These are phyloP conservation scores for Fraxinus xanthoxyloides DNA, from an alignment of 305 asterid species.

Conservation along the genomic window DNA sequence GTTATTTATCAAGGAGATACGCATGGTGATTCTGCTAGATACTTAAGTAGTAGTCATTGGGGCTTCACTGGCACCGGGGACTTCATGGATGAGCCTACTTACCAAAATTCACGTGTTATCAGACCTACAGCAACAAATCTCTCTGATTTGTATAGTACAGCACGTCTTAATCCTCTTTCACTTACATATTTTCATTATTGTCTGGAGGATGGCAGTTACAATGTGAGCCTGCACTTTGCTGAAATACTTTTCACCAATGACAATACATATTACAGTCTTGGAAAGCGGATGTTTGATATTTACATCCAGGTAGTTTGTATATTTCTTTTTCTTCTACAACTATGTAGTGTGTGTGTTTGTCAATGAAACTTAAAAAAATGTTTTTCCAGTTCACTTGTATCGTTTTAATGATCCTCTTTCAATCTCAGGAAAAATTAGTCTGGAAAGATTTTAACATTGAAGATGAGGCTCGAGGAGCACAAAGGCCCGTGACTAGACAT, in stretches of 20 bases:
- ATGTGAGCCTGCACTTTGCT: conserved; percentile 74
- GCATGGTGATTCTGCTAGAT: conserved; percentile 61
- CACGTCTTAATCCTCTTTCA: conserved; percentile 84
- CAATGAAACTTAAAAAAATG: background rate
- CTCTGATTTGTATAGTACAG: conserved; percentile 60
- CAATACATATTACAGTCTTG: conserved; percentile 67
- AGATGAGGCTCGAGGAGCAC: conserved; percentile 68
- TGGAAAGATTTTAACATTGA: conserved; percentile 67
- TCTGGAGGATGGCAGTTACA: conserved; percentile 81
- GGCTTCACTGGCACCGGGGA: conserved; percentile 90
- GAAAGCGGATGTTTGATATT: conserved; percentile 70
- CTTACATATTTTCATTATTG: conserved; percentile 84
- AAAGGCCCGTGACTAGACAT: conserved; percentile 44
- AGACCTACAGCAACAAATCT: conserved; percentile 29
- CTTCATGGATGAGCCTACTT: conserved; percentile 65
- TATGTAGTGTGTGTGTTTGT: background rate
- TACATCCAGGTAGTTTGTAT: conserved; percentile 67
- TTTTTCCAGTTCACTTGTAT: background rate
- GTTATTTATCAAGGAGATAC: conserved; percentile 73
- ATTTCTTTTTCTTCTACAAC: background rate
- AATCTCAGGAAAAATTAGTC: conserved; percentile 61
- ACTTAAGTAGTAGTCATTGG: conserved; percentile 52
- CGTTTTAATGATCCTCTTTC: conserved; percentile 30
- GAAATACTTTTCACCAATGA: conserved; percentile 69
- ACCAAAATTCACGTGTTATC: conserved; percentile 56